Percentiles rank a stretch among this genome's conserved stretches.
These are phyloP conservation scores for Mimosa pudica DNA, from an alignment of 306 rosid genomes.

Conservation along the genomic window DNA sequence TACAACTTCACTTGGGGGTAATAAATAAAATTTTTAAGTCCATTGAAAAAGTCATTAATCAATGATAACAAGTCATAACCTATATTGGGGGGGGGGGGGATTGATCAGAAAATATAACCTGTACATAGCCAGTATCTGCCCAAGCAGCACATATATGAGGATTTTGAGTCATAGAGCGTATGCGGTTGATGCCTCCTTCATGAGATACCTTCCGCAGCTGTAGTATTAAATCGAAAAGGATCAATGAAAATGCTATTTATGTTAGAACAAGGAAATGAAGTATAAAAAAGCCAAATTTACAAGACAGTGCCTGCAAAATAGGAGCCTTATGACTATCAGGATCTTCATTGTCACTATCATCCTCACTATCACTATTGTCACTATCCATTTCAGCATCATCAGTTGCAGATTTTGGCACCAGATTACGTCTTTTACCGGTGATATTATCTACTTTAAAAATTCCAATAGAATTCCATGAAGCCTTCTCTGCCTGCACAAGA, in stretches of 20 bases:
- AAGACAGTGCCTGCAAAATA: slow-evolving; percentile 63
- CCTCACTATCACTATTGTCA: slow-evolving; percentile 64
- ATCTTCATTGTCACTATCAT: slow-evolving; percentile 65
- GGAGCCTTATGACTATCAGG: slow-evolving; percentile 49
- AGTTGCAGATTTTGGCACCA: slow-evolving; percentile 52
- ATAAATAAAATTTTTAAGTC: not conserved
- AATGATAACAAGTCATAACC: not conserved
- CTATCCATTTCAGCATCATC: slow-evolving; percentile 49
- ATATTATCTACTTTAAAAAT: slow-evolving; percentile 80
- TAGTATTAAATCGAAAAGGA: slow-evolving; percentile 41
- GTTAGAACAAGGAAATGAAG: slow-evolving; percentile 25
- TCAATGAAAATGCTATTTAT: slow-evolving; percentile 10
- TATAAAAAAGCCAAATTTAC: slow-evolving; percentile 16
- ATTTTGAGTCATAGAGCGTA: slow-evolving; percentile 87
- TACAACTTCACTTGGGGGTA: too few relatives aligned
- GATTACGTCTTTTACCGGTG: slow-evolving; percentile 83
- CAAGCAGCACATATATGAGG: slow-evolving; percentile 94
- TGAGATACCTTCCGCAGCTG: slow-evolving; percentile 86
- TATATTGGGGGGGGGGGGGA: not conserved
- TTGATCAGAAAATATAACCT: slow-evolving; percentile 55
- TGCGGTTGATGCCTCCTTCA: slow-evolving; percentile 81
- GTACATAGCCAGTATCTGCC: slow-evolving; percentile 81
- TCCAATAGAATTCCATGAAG: slow-evolving; percentile 81
- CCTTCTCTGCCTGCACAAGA: slow-evolving; percentile 72
- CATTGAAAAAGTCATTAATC: not conserved